A percentile compares a stretch with the other conserved stretches of the same genome.
phyloP scores from a whole-genome alignment of 2,329 filamentous ascomycete genomes.

The Verticillium dahliae region DNA sequence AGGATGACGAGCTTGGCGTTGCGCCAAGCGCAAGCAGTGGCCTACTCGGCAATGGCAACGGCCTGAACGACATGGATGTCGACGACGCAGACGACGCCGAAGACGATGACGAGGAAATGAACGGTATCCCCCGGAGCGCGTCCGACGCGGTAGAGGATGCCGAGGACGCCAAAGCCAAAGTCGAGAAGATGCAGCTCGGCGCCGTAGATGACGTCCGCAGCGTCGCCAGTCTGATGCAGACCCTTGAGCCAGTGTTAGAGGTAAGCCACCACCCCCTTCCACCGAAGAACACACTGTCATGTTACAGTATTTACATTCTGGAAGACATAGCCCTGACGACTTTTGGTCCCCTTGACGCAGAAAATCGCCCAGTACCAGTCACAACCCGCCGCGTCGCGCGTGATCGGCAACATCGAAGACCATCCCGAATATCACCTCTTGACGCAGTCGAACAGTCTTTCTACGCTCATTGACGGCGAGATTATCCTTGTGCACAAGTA shows the following conservation, averaged over 20 bases:
- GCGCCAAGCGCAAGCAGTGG: conserved; percentile 26
- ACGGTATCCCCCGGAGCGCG: conserved; percentile 33
- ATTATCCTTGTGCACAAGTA: conserved; percentile 93
- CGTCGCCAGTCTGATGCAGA: conserved; percentile 75
- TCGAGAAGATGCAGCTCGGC: conserved; percentile 76
- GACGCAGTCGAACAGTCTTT: conserved; percentile 82
- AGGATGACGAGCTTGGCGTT: conserved; percentile 29
- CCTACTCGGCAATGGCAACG: conserved; percentile 15
- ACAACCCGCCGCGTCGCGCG: conserved; percentile 57
- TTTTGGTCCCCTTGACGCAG: conserved; percentile 48
- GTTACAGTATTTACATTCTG: conserved; percentile 55
- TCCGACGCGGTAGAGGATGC: conserved; percentile 51
- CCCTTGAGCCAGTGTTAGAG: conserved; percentile 72
- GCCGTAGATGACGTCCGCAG: conserved; percentile 71
- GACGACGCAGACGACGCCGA: conserved; percentile 52
- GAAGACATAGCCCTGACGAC: conserved; percentile 62
- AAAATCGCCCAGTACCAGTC: conserved; percentile 75
- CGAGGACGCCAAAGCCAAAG: conserved; percentile 67
- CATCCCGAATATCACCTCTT: conserved; percentile 87
- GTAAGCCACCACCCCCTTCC: conserved; percentile 44
- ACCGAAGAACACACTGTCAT: conserved; percentile 6
- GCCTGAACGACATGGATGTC: conserved; percentile 45
- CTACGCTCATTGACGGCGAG: conserved; percentile 88
- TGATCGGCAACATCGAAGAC: conserved; percentile 80
- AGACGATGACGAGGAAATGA: conserved; percentile 54